Conservation (phyloP, 768 basidiomycete genomes). For the Cytidiella melzeri region DNA sequence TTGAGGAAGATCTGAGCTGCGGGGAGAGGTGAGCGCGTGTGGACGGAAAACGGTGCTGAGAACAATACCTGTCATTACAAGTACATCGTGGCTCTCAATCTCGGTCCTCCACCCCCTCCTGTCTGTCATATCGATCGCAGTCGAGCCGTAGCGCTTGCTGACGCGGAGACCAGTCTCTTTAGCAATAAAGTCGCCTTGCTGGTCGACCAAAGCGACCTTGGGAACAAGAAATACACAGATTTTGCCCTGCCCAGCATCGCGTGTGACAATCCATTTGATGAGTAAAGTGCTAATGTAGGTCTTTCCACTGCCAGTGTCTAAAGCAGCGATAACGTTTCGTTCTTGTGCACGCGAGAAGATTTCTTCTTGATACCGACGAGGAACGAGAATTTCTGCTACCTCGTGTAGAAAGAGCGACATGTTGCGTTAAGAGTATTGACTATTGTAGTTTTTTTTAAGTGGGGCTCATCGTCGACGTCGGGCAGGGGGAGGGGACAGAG, state of each 20-base stretch:
- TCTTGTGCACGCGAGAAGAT: constrained; percentile 46
- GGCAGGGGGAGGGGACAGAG: neutral
- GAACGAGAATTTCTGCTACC: constrained; percentile 35
- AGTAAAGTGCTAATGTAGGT: constrained; percentile 56
- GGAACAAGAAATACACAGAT: constrained; percentile 79
- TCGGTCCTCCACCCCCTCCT: constrained; percentile 56
- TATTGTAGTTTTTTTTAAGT: neutral
- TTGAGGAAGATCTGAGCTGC: constrained; percentile 81
- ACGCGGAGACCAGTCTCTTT: constrained; percentile 63
- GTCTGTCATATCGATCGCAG: constrained; percentile 68
- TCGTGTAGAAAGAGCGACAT: constrained; percentile 18
- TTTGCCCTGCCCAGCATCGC: constrained; percentile 45
- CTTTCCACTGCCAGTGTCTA: constrained; percentile 59
- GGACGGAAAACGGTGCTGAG: neutral
- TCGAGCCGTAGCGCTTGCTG: constrained; percentile 60
- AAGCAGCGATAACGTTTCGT: constrained; percentile 50
- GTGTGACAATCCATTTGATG: constrained; percentile 66
- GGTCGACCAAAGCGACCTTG: constrained; percentile 78
- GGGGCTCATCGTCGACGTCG: neutral
- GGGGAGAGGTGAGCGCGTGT: neutral
- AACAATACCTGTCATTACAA: constrained; percentile 76
- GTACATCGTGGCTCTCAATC: constrained; percentile 61
- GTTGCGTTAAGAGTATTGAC: neutral
- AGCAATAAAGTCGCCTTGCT: constrained; percentile 65
- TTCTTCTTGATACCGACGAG: constrained; percentile 50